These are phyloP conservation scores for Ilex paraguariensis DNA, from an alignment of 305 asterid species.

Conservation along the genomic window DNA sequence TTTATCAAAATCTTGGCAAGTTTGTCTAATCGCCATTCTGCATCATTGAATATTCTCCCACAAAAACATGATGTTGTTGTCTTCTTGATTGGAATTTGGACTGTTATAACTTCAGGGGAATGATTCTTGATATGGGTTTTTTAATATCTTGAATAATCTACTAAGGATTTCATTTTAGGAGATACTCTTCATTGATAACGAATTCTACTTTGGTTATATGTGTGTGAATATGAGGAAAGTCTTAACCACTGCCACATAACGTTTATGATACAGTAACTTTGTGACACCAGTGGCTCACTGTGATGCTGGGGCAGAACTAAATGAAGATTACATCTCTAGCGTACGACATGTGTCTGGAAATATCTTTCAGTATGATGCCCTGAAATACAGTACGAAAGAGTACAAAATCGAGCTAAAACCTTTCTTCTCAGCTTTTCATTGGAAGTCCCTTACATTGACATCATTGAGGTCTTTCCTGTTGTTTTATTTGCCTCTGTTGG, in stretches of 20 bases:
- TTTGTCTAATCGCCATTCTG: too few relatives aligned
- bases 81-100: too few relatives aligned
- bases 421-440: slow-evolving; percentile 76
- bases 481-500: slow-evolving; percentile 86
- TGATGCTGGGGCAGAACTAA: too few relatives aligned
- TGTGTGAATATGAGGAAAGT: not conserved
- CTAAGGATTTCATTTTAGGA: too few relatives aligned
- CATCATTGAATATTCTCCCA: too few relatives aligned
- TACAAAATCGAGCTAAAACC: slow-evolving; percentile 70
- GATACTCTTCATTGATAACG: too few relatives aligned
- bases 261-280: slow-evolving; percentile 47
- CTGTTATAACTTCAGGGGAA: too few relatives aligned
- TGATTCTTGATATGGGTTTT: too few relatives aligned
- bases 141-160: too few relatives aligned
- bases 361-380: slow-evolving; percentile 32
- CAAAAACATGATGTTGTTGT: too few relatives aligned
- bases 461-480: slow-evolving; percentile 71
- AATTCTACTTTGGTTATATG: not conserved
- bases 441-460: slow-evolving; percentile 67
- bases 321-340: slow-evolving; percentile 43
- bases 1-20: too few relatives aligned
- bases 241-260: slow-evolving; percentile 4
- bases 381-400: slow-evolving; percentile 46
- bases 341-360: slow-evolving; percentile 30
- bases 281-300: slow-evolving; percentile 63